Conservation (phyloP, 2,329 filamentous ascomycete genomes). For the Beauveria sp. region DNA sequence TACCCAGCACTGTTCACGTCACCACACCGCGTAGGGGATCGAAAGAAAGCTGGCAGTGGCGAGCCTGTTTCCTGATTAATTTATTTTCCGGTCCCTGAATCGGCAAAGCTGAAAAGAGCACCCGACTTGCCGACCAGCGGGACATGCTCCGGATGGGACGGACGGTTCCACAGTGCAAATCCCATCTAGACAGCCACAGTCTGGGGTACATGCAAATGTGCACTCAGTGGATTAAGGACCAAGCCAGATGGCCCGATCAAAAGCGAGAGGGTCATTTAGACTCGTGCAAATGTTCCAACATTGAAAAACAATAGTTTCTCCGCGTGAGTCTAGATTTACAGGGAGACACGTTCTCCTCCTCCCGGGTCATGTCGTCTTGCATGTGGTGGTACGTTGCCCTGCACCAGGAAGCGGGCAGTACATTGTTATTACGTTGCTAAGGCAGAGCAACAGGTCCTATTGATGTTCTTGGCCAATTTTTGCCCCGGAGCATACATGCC, state of each 20-base stretch:
- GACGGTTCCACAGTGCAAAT: background rate
- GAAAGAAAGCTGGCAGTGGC: background rate
- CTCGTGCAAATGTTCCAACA: too few species aligned
- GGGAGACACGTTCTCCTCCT: background rate
- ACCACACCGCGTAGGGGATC: background rate
- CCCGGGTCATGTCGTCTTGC: background rate
- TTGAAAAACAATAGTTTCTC: too few species aligned
- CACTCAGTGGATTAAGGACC: background rate
- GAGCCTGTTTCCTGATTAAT: background rate
- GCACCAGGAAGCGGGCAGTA: background rate
- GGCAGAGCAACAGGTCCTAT: background rate
- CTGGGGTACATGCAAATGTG: background rate
- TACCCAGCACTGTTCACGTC: background rate
- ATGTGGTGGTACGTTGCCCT: background rate
- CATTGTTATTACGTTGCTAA: background rate
- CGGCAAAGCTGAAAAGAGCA: background rate
- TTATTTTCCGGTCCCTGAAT: background rate
- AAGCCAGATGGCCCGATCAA: background rate
- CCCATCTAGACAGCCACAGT: conserved; percentile 1
- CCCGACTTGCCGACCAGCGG: background rate
- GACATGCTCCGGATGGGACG: background rate
- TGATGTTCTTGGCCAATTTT: too few species aligned
- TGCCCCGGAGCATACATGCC: too few species aligned
- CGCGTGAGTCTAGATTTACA: background rate
- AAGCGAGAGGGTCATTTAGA: background rate